Evolutionary conservation across 495 filamentous ascomycete genomes (phyloP).

Genomic region (Penicillium subrubescens): DNA sequence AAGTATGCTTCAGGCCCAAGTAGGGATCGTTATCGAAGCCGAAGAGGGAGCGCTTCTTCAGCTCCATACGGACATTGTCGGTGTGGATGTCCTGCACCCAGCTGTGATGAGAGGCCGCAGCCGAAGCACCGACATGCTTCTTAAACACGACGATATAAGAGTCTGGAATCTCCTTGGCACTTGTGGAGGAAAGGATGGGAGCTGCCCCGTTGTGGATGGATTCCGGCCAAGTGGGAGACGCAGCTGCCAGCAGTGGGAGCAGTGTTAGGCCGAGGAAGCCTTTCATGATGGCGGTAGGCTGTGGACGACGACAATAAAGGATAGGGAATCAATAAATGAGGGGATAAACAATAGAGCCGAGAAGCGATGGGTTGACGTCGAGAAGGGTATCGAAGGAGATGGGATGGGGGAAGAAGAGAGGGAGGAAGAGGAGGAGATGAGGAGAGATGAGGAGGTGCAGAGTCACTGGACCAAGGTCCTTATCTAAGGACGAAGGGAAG

Average conservation of each 20-base stretch:
- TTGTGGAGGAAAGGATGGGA: conserved; percentile 80
- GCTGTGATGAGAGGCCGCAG: conserved; percentile 74
- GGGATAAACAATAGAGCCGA: conserved; percentile 29
- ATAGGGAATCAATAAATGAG: conserved; percentile 14
- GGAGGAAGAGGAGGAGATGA: conserved; percentile 28
- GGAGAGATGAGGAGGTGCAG: conserved; percentile 47
- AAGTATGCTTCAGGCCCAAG: conserved; percentile 90
- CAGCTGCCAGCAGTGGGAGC: conserved; percentile 67
- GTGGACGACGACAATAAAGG: conserved; percentile 28
- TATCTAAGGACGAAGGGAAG: conserved; percentile 38
- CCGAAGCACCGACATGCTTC: conserved; percentile 74
- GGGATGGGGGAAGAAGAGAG: conserved; percentile 21
- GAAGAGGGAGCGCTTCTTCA: conserved; percentile 85
- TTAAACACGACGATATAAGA: conserved; percentile 99
- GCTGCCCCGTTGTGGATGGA: conserved; percentile 86
- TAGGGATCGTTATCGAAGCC: conserved; percentile 71
- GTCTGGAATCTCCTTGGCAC: conserved; percentile 77
- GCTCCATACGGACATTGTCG: conserved; percentile 68
- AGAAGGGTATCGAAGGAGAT: not conserved
- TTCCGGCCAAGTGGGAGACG: conserved; percentile 74
- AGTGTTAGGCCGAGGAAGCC: conserved; percentile 64
- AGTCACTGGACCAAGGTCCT: conserved; percentile 35
- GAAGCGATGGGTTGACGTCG: conserved; percentile 19
- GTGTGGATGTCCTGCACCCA: conserved; percentile 84
- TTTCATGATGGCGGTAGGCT: conserved; percentile 68